phyloP scores from a whole-genome alignment of 495 filamentous ascomycete species.

The Hypomontagnella monticulosa region DNA sequence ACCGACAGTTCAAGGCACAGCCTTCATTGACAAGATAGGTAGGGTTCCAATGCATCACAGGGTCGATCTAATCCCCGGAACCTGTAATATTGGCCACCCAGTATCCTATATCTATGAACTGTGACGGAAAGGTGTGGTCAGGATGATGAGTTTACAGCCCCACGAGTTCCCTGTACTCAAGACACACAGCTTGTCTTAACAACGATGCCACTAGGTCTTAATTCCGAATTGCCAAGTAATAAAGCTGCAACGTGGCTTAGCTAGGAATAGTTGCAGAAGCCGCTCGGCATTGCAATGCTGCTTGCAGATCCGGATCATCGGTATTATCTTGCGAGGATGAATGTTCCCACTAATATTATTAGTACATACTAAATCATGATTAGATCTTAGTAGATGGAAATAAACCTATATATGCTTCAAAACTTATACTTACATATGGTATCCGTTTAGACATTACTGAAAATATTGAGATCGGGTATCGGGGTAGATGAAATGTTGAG shows the following conservation, averaged over 20 bases:
- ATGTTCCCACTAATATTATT: not conserved
- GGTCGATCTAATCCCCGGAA: not conserved
- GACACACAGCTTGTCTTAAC: not conserved
- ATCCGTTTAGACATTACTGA: not conserved
- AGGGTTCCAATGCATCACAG: slow-evolving; percentile 25
- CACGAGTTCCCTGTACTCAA: not conserved
- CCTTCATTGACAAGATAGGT: not conserved
- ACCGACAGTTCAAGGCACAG: slow-evolving; percentile 14
- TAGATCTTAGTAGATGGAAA: not conserved
- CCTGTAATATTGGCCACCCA: not conserved
- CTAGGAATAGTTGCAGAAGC: slow-evolving; percentile 28
- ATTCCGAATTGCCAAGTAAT: slow-evolving; percentile 3
- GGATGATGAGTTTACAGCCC: slow-evolving; percentile 10
- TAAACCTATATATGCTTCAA: not conserved
- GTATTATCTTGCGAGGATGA: slow-evolving; percentile 19
- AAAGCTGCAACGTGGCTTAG: slow-evolving; percentile 13
- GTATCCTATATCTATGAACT: no score
- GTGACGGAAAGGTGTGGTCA: slow-evolving; percentile 17
- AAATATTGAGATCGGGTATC: no score
- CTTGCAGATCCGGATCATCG: slow-evolving; percentile 33
- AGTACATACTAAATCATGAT: not conserved
- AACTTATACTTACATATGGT: not conserved
- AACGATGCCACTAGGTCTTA: not conserved
- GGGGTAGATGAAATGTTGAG: no score
- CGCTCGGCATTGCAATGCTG: slow-evolving; percentile 21